phyloP scores from a whole-genome alignment of 352 stramenopile genomes.

The Pythium inflatum region DNA sequence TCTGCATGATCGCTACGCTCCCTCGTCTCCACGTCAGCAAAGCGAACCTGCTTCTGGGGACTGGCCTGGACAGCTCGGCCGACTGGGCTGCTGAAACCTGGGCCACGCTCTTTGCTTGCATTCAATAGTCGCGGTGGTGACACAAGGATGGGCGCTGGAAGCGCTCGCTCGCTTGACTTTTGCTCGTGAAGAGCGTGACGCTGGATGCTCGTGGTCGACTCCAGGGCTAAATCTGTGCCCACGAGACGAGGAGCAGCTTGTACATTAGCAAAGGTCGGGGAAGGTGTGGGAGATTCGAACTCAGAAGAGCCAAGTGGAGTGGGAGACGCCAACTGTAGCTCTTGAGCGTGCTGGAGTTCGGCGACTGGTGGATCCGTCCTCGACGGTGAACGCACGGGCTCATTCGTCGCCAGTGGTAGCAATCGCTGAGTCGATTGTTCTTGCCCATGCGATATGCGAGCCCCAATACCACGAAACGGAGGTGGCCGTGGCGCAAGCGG shows the following conservation, averaged over 20 bases:
- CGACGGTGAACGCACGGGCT: background rate
- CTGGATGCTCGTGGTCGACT: background rate
- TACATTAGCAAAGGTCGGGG: no score
- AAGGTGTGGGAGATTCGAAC: no score
- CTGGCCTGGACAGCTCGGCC: background rate
- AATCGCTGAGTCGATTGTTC: no score
- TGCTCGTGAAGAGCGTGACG: background rate
- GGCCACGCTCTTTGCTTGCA: background rate
- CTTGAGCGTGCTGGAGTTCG: background rate
- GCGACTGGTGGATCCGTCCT: background rate
- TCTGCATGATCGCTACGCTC: background rate
- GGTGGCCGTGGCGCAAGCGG: background rate
- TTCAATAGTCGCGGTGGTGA: background rate
- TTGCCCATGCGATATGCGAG: background rate
- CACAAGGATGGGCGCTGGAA: background rate
- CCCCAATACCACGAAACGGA: background rate
- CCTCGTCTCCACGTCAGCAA: background rate
- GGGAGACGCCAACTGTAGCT: no score
- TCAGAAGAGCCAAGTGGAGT: no score
- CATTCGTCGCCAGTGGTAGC: background rate
- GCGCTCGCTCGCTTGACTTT: background rate
- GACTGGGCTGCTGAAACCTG: background rate
- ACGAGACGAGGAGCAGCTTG: background rate
- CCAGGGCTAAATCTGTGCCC: background rate
- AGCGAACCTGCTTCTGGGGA: constrained; percentile 8